Evolutionary conservation across 306 rosid genomes (phyloP).

Genomic region (Ammopiptanthus mongolicus): DNA sequence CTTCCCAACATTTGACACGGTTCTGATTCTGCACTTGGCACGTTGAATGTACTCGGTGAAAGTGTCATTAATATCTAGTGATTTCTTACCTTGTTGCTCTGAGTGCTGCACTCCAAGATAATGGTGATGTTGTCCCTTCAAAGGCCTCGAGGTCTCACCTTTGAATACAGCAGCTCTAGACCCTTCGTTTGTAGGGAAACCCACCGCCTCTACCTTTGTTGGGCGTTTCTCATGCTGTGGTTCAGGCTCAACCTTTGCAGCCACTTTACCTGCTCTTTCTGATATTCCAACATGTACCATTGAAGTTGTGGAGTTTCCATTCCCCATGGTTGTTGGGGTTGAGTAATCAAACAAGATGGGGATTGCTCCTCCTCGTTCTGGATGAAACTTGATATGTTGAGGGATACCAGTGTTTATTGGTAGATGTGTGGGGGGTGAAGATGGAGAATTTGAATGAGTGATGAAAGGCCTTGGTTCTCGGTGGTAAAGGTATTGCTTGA

Average conservation of each 20-base stretch:
- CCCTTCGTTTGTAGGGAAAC: no score
- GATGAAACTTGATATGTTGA: constrained; percentile 4
- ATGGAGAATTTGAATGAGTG: neutral
- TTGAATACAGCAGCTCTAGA: no score
- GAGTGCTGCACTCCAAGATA: no score
- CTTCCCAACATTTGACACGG: constrained; percentile 20
- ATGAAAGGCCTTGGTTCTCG: no score
- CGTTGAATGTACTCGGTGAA: constrained; percentile 30
- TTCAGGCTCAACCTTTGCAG: constrained; percentile 1
- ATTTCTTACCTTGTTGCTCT: constrained; percentile 17
- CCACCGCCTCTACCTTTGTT: no score
- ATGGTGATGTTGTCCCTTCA: constrained; percentile 12
- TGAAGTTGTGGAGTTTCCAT: neutral
- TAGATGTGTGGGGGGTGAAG: no score
- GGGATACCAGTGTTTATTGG: no score
- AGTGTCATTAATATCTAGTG: constrained; percentile 22
- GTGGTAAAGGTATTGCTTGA: neutral
- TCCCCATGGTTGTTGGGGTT: neutral
- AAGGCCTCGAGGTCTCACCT: no score
- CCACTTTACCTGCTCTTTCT: neutral
- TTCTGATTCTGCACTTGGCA: constrained; percentile 15
- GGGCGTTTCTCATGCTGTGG: no score
- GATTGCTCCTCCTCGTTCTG: neutral
- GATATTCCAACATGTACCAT: neutral
- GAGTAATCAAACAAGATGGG: constrained; percentile 37